These are phyloP conservation scores for Glaciozyma antarctica DNA, from an alignment of 768 basidiomycete genomes.

Conservation along the genomic window DNA sequence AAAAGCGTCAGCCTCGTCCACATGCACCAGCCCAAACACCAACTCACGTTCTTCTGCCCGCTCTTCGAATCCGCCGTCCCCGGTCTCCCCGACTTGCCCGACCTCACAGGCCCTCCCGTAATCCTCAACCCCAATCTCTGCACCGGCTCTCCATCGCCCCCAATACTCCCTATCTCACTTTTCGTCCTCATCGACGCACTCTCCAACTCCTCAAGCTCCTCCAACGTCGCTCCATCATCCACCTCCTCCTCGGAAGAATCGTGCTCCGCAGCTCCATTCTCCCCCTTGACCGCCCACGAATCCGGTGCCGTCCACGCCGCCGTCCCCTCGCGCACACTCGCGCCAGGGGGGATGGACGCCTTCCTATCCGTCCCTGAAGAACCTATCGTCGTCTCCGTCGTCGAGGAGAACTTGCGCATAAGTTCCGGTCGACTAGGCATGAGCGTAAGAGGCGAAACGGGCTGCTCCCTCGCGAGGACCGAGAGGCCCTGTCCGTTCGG, in stretches of 20 bases:
- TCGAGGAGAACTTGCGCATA: background rate
- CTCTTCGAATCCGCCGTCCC: slow-evolving; percentile 22
- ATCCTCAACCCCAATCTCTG: background rate
- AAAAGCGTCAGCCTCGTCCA: background rate
- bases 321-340: background rate
- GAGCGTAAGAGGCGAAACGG: no score
- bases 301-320: slow-evolving; percentile 41
- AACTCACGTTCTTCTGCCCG: slow-evolving; percentile 21
- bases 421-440: no score
- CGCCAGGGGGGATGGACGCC: background rate
- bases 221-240: slow-evolving; percentile 34
- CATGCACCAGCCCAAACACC: background rate
- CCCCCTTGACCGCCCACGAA: slow-evolving; percentile 44
- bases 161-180: background rate
- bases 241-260: slow-evolving; percentile 27
- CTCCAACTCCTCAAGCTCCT: slow-evolving; percentile 11
- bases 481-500: background rate
- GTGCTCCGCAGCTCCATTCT: slow-evolving; percentile 32
- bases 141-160: background rate
- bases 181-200: slow-evolving; percentile 1
- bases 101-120: background rate
- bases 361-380: background rate
- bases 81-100: slow-evolving; percentile 1
- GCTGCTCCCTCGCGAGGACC: background rate
- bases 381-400: background rate